These are phyloP conservation scores for Glycine latifolia DNA, from an alignment of 306 rosid species.

Conservation along the genomic window DNA sequence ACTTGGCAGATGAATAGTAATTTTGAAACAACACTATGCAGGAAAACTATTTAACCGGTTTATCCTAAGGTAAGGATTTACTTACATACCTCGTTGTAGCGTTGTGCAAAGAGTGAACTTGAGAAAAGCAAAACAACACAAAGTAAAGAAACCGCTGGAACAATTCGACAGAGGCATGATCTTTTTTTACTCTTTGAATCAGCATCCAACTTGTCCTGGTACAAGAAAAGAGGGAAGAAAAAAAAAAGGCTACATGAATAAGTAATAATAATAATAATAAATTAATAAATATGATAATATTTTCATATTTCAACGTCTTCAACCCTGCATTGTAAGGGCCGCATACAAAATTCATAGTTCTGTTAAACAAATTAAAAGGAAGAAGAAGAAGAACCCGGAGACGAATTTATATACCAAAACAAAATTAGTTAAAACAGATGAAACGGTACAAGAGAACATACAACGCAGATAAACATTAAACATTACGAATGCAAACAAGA, in stretches of 20 bases:
- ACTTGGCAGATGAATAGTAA: not conserved
- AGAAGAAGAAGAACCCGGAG: not conserved
- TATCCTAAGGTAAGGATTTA: not conserved
- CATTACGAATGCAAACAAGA: not conserved
- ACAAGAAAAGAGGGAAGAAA: not conserved
- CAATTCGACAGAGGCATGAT: conserved; percentile 53
- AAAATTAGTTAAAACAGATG: not conserved
- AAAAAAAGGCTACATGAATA: not conserved
- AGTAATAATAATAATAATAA: not conserved
- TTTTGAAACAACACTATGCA: not conserved
- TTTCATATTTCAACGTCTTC: not conserved
- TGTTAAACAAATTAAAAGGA: not conserved
- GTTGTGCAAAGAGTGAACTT: conserved; percentile 50
- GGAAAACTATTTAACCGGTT: not conserved
- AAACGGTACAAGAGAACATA: not conserved
- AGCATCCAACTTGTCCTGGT: conserved; percentile 51
- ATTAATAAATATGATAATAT: not conserved
- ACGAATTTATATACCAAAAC: no score
- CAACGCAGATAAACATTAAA: not conserved
- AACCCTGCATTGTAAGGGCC: not conserved
- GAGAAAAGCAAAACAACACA: conserved; percentile 55
- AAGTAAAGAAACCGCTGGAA: conserved; percentile 61
- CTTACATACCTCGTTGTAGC: conserved; percentile 60
- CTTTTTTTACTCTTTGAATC: conserved; percentile 50
- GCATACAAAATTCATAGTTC: not conserved